Percentiles rank a stretch among this genome's conserved stretches.
These are phyloP conservation scores for Pyrenophora seminiperda DNA, from an alignment of 2,329 filamentous ascomycete genomes.

Conservation along the genomic window DNA sequence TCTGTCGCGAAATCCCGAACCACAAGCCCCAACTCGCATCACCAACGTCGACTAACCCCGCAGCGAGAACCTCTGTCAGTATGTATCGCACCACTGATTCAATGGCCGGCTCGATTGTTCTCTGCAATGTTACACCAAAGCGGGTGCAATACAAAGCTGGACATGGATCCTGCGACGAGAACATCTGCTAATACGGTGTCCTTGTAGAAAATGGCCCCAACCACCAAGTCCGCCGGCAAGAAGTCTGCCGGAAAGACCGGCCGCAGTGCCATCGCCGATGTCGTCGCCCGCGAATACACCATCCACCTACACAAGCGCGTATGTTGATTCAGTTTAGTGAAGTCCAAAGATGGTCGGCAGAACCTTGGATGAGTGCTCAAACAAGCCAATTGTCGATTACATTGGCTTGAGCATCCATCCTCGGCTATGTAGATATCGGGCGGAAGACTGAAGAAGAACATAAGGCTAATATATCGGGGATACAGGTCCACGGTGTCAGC, in stretches of 20 bases:
- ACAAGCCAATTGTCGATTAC: slow-evolving; percentile 27
- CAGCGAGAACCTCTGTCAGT: slow-evolving; percentile 35
- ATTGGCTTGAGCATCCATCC: slow-evolving; percentile 21
- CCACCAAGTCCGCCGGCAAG: slow-evolving; percentile 54
- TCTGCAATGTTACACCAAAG: neutral
- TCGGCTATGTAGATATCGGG: slow-evolving; percentile 56
- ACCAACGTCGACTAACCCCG: slow-evolving; percentile 35
- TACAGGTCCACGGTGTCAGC: slow-evolving; percentile 89
- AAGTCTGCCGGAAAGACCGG: slow-evolving; percentile 68
- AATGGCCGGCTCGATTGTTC: neutral
- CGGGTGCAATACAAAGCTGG: neutral
- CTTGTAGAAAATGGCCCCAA: slow-evolving; percentile 49
- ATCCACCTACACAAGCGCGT: slow-evolving; percentile 99
- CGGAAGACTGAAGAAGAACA: slow-evolving; percentile 66
- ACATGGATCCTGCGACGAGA: neutral
- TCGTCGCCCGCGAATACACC: slow-evolving; percentile 99
- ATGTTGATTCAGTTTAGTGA: slow-evolving; percentile 76
- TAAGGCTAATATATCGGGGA: slow-evolving; percentile 53
- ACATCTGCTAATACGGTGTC: slow-evolving; percentile 23
- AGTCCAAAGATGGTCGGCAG: slow-evolving; percentile 65
- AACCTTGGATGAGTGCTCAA: slow-evolving; percentile 22
- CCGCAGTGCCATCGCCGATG: slow-evolving; percentile 97
- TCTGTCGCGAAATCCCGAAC: slow-evolving; percentile 17
- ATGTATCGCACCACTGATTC: slow-evolving; percentile 17
- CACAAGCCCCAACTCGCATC: slow-evolving; percentile 27